Base-by-base conservation (phyloP, 1,284 basidiomycete genomes). In the Ganoderma meredithae region DNA sequence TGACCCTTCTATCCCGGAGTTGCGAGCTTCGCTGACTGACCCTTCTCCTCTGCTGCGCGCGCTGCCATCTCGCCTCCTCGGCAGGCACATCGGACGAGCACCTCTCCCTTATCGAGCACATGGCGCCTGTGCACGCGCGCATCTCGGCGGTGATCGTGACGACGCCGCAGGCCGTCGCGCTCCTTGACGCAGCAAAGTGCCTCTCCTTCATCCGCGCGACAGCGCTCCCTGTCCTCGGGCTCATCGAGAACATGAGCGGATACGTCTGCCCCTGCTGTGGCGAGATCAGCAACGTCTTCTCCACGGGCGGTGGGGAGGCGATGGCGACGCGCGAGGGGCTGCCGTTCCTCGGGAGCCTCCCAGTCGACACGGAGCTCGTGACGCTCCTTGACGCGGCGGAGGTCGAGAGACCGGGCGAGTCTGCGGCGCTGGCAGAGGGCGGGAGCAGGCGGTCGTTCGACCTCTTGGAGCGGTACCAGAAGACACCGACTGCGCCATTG, bases 221-320 rank as follows among this genome's bases (percentile, higher is more conserved):
- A 60, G 85, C 87, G 40, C 84, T 99, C 10, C 95, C 94, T 5
- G 91, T 99, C n/a, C 82, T 98, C 59, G 98, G 98, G 7, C 81
- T 99, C 62, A 92, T 99, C 70, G 98, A 99, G 79, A 99, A 99
- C 82, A 99, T 99, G 98, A 95, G 95, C 68, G 98, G 98, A 52
- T 99, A 98, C 81, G 94, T 95, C 12, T 99, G 98, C 77, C 97
- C 97, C 27, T 96, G 95, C 77, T 97, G 95, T 75, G 92, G 93
- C 31, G 96, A 99, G 80, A 87, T 98, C 73, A 96, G 92, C 81
- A 96, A 98, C 77, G 90, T 98, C 62, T 99, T 99, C 82, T 98
- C 97, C 7, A 94, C 90, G 12, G 96, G 96, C 13, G 98, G 98
- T 1, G 98, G 97, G 0, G 89, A 93, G 81, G 91, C 90, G 75